A percentile compares a stretch with the other conserved stretches of the same genome.
phyloP scores from a whole-genome alignment of 2,329 filamentous ascomycete genomes.

The Hypoxylon sp. region DNA sequence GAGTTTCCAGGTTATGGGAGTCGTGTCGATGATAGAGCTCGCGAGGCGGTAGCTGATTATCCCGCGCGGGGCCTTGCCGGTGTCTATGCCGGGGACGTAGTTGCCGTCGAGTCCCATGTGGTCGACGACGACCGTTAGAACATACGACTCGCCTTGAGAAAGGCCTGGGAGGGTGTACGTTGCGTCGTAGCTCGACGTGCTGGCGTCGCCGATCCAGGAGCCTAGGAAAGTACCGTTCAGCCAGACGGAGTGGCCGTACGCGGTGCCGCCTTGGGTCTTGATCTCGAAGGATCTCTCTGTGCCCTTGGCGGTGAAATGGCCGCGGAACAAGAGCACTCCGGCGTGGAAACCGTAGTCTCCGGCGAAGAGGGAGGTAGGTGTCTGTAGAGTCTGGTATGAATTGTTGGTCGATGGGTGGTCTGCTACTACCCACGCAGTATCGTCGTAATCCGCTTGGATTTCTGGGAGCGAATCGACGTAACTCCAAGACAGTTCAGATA shows the following conservation, averaged over 20 bases:
- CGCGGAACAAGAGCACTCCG: slow-evolving; percentile 76
- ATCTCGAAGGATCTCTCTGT: slow-evolving; percentile 69
- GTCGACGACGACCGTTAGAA: slow-evolving; percentile 78
- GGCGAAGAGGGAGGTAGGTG: slow-evolving; percentile 74
- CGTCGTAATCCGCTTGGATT: slow-evolving; percentile 72
- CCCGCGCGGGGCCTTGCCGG: slow-evolving; percentile 71
- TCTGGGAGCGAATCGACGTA: slow-evolving; percentile 79
- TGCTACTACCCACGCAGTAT: slow-evolving; percentile 74
- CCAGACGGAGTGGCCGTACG: slow-evolving; percentile 76
- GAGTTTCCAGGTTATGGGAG: slow-evolving; percentile 69
- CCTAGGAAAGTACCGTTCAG: slow-evolving; percentile 73
- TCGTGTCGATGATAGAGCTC: slow-evolving; percentile 30
- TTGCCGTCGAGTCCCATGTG: slow-evolving; percentile 77
- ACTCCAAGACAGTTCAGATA: slow-evolving; percentile 73
- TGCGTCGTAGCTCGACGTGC: slow-evolving; percentile 48
- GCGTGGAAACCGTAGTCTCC: slow-evolving; percentile 81
- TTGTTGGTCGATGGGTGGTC: slow-evolving; percentile 71
- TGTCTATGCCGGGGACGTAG: slow-evolving; percentile 59
- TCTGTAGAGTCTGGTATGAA: slow-evolving; percentile 64
- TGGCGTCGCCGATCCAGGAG: slow-evolving; percentile 51
- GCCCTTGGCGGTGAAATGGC: slow-evolving; percentile 74
- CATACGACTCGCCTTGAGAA: slow-evolving; percentile 63
- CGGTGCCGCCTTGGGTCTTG: slow-evolving; percentile 74
- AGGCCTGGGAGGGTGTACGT: slow-evolving; percentile 63
- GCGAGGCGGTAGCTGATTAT: slow-evolving; percentile 70